These are phyloP conservation scores for Sordariomycetes sp. DNA, from an alignment of 2,329 filamentous ascomycete genomes.

Conservation along the genomic window DNA sequence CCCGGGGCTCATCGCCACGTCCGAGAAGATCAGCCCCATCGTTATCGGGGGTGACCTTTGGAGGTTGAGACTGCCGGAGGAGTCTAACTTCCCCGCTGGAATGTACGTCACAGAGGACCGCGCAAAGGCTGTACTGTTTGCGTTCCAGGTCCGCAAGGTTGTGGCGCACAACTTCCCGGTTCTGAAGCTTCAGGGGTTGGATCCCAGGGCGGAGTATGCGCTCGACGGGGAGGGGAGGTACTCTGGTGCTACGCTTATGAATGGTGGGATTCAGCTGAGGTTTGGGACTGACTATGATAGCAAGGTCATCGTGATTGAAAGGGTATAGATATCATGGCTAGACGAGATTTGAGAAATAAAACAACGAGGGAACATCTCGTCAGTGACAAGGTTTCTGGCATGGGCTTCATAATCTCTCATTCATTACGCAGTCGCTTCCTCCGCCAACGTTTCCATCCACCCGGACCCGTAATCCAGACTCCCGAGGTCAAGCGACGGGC, in stretches of 20 bases:
- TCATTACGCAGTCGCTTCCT: not conserved
- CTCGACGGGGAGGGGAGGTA: conserved; percentile 36
- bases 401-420: not conserved
- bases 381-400: not conserved
- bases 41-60: conserved; percentile 45
- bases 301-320: conserved; percentile 40
- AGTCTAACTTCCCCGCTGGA: conserved; percentile 49
- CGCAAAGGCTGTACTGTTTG: conserved; percentile 38
- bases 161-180: conserved; percentile 39
- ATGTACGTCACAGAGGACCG: conserved; percentile 42
- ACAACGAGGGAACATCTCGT: not conserved
- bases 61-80: conserved; percentile 41
- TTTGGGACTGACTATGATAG: conserved; percentile 43
- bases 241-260: conserved; percentile 49
- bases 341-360: not conserved
- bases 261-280: conserved; percentile 39
- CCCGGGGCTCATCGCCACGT: conserved; percentile 37
- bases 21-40: conserved; percentile 44
- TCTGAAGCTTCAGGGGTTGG: conserved; percentile 42
- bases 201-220: conserved; percentile 36
- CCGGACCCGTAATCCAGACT: not conserved
- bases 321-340: conserved; percentile 6
- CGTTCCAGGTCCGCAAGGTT: conserved; percentile 40
- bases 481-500: not conserved
- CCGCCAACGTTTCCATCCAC: not conserved